A percentile compares a stretch with the other conserved stretches of the same genome.
Conservation (phyloP, 371 early-diverging fungal species). For the Nematocida parisii region DNA sequence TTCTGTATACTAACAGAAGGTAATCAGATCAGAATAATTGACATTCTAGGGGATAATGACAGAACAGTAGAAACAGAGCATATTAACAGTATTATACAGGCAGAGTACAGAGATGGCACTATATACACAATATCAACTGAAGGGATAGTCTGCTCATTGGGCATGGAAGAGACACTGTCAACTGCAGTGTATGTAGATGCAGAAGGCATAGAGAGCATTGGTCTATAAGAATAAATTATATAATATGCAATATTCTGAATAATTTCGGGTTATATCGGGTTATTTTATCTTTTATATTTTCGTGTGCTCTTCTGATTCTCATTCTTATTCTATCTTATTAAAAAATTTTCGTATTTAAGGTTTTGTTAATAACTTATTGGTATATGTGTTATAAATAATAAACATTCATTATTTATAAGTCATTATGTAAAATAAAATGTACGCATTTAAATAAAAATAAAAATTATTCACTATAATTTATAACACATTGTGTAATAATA, state of each 20-base stretch:
- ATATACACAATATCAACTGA: constrained; percentile 37
- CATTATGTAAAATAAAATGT: no score
- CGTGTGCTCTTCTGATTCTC: no score
- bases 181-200: constrained; percentile 41
- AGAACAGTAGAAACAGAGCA: constrained; percentile 43
- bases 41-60: neutral
- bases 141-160: constrained; percentile 24
- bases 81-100: neutral
- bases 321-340: no score
- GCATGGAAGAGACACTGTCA: constrained; percentile 22
- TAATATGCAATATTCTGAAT: constrained; percentile 37
- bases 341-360: no score
- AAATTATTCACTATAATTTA: no score
- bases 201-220: constrained; percentile 11
- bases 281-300: no score
- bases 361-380: no score
- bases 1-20: neutral
- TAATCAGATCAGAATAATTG: neutral
- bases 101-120: neutral
- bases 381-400: no score
- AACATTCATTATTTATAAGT: no score
- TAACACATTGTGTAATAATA: no score
- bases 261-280: no score
- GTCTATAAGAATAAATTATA: neutral
- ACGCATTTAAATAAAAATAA: no score